Evolutionary conservation across 306 rosid species (phyloP).

Genomic region (Dryas alaskensis): DNA sequence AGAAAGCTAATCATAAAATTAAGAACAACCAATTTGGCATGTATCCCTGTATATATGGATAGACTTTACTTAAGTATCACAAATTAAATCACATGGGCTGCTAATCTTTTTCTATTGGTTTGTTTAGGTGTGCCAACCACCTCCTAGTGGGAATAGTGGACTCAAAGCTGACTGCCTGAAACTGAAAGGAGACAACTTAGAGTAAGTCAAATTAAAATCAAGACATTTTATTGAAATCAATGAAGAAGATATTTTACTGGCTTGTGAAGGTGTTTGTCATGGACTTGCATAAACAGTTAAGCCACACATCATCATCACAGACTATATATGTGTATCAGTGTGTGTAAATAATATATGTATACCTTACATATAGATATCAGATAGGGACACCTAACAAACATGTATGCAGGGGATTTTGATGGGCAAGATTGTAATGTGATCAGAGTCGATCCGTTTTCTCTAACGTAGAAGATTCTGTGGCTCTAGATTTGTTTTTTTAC

Average conservation of each 20-base stretch:
- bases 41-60: neutral
- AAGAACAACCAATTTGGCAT: neutral
- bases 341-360: too few relatives aligned
- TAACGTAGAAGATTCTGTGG: neutral
- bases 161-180: constrained; percentile 47
- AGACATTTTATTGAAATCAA: neutral
- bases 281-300: too few relatives aligned
- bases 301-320: too few relatives aligned
- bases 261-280: too few relatives aligned
- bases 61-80: neutral
- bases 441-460: neutral
- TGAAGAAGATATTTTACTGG: too few relatives aligned
- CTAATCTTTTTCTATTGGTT: constrained; percentile 11
- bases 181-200: constrained; percentile 7
- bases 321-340: too few relatives aligned
- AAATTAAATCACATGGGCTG: neutral
- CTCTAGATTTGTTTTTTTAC: neutral
- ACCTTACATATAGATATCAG: neutral
- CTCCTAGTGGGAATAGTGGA: constrained; percentile 45
- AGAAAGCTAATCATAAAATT: neutral
- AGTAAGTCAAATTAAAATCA: neutral
- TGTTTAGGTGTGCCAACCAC: constrained; percentile 55
- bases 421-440: neutral
- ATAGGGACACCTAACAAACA: neutral
- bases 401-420: neutral